Evolutionary conservation across 306 rosid species (phyloP).

Genomic region (Abrus precatorius): DNA sequence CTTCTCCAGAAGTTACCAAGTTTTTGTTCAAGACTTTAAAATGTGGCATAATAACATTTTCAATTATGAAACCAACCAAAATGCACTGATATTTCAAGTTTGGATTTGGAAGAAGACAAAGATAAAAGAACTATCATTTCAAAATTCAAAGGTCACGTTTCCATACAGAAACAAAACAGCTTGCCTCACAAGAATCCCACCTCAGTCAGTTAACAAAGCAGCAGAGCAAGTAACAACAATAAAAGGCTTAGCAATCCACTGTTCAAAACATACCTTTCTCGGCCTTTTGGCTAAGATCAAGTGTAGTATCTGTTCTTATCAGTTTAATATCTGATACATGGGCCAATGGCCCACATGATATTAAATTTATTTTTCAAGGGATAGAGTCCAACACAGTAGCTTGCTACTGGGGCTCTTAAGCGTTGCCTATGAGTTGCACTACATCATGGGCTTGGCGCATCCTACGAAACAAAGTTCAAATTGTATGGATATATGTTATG

Average conservation of each 20-base stretch:
- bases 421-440: constrained; percentile 6
- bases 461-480: background rate
- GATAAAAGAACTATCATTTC: background rate
- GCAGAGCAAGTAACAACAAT: background rate
- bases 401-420: background rate
- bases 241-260: background rate
- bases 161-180: no score
- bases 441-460: background rate
- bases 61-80: background rate
- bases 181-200: background rate
- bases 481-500: no score
- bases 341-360: background rate
- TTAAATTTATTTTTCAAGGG: constrained; percentile 13
- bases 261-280: background rate
- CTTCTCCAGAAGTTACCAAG: background rate
- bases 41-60: background rate
- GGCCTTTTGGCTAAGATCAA: constrained; percentile 37
- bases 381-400: background rate
- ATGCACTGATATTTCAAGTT: background rate
- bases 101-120: no score
- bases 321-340: constrained; percentile 1
- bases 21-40: background rate
- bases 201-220: background rate
- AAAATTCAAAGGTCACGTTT: no score
- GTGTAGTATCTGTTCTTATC: constrained; percentile 18